These are phyloP conservation scores for Pseudisothecium myosuroides DNA, from an alignment of 225 moss, liverwort and hornwort species.

Conservation along the genomic window DNA sequence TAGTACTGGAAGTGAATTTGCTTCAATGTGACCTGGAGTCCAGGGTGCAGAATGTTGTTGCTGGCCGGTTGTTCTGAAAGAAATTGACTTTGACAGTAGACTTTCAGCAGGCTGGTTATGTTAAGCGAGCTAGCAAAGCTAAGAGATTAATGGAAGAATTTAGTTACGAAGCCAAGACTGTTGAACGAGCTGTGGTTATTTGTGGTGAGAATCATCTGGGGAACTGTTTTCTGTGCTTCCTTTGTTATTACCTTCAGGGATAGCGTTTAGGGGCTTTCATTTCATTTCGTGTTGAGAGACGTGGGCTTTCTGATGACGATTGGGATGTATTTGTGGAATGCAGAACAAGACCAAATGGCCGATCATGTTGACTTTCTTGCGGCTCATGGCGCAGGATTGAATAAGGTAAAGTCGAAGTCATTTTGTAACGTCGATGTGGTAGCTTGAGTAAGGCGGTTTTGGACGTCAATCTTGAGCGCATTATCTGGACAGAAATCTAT, in stretches of 20 bases:
- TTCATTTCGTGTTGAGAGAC: background rate
- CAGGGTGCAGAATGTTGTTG: background rate
- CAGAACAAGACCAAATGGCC: conserved; percentile 16
- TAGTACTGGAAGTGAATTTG: background rate
- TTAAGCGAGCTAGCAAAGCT: background rate
- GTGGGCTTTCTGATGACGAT: background rate
- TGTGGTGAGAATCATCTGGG: conserved; percentile 9
- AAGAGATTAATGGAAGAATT: conserved; percentile 3
- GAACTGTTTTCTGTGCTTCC: background rate
- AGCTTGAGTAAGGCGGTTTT: background rate
- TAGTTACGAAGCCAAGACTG: conserved; percentile 7
- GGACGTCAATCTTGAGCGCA: background rate
- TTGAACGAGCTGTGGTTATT: conserved; percentile 8
- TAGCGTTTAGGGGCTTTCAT: background rate
- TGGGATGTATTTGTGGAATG: conserved; percentile 1
- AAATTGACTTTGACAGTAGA: background rate
- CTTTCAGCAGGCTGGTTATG: background rate
- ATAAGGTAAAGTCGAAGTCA: background rate
- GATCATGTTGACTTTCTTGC: conserved; percentile 26
- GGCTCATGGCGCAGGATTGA: background rate
- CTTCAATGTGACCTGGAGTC: background rate
- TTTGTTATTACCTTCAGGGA: background rate
- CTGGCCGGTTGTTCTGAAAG: background rate
- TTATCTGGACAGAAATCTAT: background rate
- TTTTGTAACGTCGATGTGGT: background rate